Percentiles rank a stretch among this genome's conserved stretches.
Conservation (phyloP, 2,329 filamentous ascomycete genomes). For the Parafenestella ontariensis region DNA sequence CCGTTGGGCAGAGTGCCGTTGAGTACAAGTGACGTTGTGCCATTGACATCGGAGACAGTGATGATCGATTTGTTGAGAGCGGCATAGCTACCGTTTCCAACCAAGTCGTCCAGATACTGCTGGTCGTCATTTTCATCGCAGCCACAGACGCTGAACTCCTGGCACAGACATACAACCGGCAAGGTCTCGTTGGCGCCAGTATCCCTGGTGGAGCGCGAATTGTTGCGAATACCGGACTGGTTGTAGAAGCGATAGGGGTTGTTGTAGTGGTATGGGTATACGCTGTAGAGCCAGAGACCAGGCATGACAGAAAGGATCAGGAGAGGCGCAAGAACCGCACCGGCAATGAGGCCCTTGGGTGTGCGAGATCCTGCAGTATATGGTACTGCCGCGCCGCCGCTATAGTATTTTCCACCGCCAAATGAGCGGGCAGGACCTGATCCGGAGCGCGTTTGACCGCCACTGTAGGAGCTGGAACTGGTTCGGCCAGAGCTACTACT, state of each 20-base stretch:
- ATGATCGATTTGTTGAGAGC: slow-evolving; percentile 68
- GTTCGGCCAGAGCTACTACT: slow-evolving; percentile 15
- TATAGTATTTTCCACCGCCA: slow-evolving; percentile 70
- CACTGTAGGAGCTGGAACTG: slow-evolving; percentile 36
- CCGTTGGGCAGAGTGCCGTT: slow-evolving; percentile 77
- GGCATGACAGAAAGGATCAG: slow-evolving; percentile 65
- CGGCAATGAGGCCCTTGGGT: slow-evolving; percentile 60
- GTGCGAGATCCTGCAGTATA: slow-evolving; percentile 64
- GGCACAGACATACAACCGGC: slow-evolving; percentile 69
- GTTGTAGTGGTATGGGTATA: slow-evolving; percentile 66
- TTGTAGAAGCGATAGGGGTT: slow-evolving; percentile 64
- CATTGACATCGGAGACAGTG: slow-evolving; percentile 68
- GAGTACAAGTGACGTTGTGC: slow-evolving; percentile 69
- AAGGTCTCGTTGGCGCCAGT: slow-evolving; percentile 62
- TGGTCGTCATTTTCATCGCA: slow-evolving; percentile 72
- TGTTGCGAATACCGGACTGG: slow-evolving; percentile 42
- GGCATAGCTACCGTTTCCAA: slow-evolving; percentile 63
- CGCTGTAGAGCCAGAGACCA: slow-evolving; percentile 69
- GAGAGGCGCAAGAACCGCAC: slow-evolving; percentile 55
- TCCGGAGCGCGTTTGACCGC: slow-evolving; percentile 61
- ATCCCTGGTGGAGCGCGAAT: not conserved
- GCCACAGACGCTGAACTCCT: slow-evolving; percentile 63
- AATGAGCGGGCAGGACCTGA: slow-evolving; percentile 65
- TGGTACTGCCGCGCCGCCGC: slow-evolving; percentile 64
- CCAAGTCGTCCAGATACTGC: slow-evolving; percentile 66